Evolutionary conservation across 169 alveolate genomes (phyloP), one percentile per base, ranked within the genome.

Genomic region (Plasmodium vivax): DNA sequence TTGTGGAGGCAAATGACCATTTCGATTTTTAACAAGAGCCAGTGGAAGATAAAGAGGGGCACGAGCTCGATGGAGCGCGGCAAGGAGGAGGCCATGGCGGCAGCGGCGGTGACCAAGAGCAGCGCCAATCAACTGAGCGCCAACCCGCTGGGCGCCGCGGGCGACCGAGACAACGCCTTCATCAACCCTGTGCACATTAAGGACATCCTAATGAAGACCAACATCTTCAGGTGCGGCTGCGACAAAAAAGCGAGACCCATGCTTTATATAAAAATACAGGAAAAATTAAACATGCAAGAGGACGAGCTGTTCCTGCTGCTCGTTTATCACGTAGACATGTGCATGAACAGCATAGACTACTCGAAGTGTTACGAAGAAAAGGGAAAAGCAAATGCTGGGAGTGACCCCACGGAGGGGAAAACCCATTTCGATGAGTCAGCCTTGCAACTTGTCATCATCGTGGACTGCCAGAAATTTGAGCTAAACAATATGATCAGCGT

Each of bases 271-370:
- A 75, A 77, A 23, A 87, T 87, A 75, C 94, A 77, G n/a, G 94
- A 87, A 79, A 87, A 87, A 56, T 79, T 87, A 77, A 75, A 87
- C 71, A 87, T 87, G 88, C 62, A 54, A 5, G 94, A 87, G 47
- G 94, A 87, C 19, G 94, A 87, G 12, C 34, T 87, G 0, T 77
- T 87, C 45, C 43, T 87, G 16, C 54, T 79, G 19, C 68, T 87
- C 43, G 94, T 87, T 16, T 87, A 87, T 87, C 94, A 87, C 23
- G 94, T 87, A 0, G 94, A 87, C n/a, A 87, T 87, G 94, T 87
- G 94, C 68, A 56, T 87, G 45, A 87, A 87, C 58, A 87, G 94
- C 34, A n/a, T 87, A 2, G 82, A 87, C 34, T 72, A 77, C 47
- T 77, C 54, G 56, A 75, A 71, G 19, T 87, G 82, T 38, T 87